These are phyloP conservation scores for Maudiozyma bulderi DNA, from an alignment of 805 yeast species.

Conservation along the genomic window DNA sequence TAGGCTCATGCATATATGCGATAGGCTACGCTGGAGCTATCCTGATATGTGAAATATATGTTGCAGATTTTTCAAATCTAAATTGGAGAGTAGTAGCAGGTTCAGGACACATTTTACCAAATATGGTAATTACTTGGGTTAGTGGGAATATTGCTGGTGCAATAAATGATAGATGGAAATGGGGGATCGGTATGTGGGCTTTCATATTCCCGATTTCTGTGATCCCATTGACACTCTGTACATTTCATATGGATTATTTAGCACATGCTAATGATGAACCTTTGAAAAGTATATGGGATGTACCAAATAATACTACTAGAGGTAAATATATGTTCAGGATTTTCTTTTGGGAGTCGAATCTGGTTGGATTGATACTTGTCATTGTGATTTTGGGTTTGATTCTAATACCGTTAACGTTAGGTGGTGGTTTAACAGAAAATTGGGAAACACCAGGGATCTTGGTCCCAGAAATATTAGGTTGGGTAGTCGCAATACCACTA, in stretches of 20 bases:
- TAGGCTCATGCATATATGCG: slow-evolving; percentile 39
- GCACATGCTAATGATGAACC: slow-evolving; percentile 36
- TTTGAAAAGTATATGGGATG: background rate
- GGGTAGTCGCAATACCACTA: slow-evolving; percentile 41
- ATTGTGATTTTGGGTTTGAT: slow-evolving; percentile 48
- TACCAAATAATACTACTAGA: slow-evolving; percentile 6
- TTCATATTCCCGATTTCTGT: slow-evolving; percentile 43
- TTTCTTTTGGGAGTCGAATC: slow-evolving; percentile 51
- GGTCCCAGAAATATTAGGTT: slow-evolving; percentile 52
- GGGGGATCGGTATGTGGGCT: slow-evolving; percentile 56
- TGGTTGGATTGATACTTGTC: slow-evolving; percentile 46
- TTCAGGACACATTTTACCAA: slow-evolving; percentile 56
- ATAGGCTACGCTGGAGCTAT: slow-evolving; percentile 50
- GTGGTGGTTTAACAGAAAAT: slow-evolving; percentile 42
- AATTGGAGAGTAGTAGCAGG: slow-evolving; percentile 56
- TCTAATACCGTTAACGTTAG: slow-evolving; percentile 58
- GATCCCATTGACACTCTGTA: slow-evolving; percentile 38
- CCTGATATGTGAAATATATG: slow-evolving; percentile 42
- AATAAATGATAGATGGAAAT: slow-evolving; percentile 35
- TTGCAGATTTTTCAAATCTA: slow-evolving; percentile 52
- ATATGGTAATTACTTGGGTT: slow-evolving; percentile 63
- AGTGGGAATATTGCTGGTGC: slow-evolving; percentile 41
- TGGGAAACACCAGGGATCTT: slow-evolving; percentile 52
- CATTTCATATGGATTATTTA: slow-evolving; percentile 38
- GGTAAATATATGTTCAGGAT: slow-evolving; percentile 22